These are phyloP conservation scores for Artemisia argyi DNA, from an alignment of 129 eudicot genomes.

Conservation along the genomic window DNA sequence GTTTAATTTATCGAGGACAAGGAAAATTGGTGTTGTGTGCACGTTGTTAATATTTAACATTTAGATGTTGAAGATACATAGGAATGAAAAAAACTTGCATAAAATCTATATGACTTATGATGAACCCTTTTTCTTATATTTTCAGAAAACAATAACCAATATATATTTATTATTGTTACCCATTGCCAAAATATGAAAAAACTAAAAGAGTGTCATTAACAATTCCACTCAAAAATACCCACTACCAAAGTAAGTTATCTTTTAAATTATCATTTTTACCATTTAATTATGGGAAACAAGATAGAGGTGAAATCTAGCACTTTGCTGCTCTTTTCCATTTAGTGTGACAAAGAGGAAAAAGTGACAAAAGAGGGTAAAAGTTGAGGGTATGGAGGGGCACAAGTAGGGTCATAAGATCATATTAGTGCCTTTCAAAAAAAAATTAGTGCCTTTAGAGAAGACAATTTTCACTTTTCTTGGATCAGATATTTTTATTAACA, in stretches of 20 bases:
- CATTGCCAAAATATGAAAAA: no score
- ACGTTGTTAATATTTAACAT: no score
- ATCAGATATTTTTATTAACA: not conserved
- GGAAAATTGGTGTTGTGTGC: no score
- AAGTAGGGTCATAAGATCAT: conserved; percentile 34
- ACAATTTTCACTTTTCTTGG: conserved; percentile 9
- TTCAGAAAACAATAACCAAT: no score
- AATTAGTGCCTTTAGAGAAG: conserved; percentile 20
- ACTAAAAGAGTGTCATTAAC: not conserved
- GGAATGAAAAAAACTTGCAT: no score
- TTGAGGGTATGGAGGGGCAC: conserved; percentile 30
- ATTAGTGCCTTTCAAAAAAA: conserved; percentile 22
- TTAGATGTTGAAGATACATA: no score
- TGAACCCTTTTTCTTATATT: no score
- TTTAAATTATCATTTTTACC: conserved; percentile 8
- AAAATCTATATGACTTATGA: no score
- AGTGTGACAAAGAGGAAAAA: not conserved
- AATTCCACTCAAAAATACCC: not conserved
- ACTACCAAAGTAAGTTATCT: not conserved
- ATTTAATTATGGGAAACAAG: conserved; percentile 27
- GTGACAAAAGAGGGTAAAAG: conserved; percentile 19
- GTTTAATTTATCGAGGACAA: no score
- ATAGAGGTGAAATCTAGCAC: conserved; percentile 17
- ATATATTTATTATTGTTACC: no score
- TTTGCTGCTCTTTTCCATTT: conserved; percentile 19